phyloP scores from a whole-genome alignment of 2,329 filamentous ascomycete species.

The Botrytis byssoidea region DNA sequence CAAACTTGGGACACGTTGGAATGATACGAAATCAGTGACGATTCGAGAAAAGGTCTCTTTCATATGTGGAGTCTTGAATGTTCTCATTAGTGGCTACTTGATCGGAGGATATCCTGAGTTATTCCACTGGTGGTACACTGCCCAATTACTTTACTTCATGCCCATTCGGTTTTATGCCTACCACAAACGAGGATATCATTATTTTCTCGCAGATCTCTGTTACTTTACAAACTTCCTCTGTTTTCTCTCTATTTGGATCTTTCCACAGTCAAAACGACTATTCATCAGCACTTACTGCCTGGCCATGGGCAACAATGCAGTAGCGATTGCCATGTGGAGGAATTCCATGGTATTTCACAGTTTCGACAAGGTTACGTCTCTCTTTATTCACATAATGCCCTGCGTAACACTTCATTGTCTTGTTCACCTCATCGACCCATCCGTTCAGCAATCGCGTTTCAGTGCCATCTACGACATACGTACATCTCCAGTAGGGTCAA shows the following conservation, averaged over 20 bases:
- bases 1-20: constrained; percentile 80
- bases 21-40: constrained; percentile 83
- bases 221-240: constrained; percentile 95
- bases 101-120: constrained; percentile 81
- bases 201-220: constrained; percentile 95
- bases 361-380: constrained; percentile 91
- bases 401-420: constrained; percentile 91
- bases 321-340: constrained; percentile 98
- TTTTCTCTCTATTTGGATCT: constrained; percentile 81
- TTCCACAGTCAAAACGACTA: constrained; percentile 84
- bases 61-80: constrained; percentile 93
- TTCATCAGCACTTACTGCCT: constrained; percentile 92
- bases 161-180: constrained; percentile 92
- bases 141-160: constrained; percentile 91
- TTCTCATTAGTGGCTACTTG: constrained; percentile 93
- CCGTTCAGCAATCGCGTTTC: constrained; percentile 67
- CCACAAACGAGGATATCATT: constrained; percentile 87
- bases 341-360: constrained; percentile 98
- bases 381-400: constrained; percentile 99
- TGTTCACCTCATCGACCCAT: constrained; percentile 73
- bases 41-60: constrained; percentile 92
- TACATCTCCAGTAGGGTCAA: constrained; percentile 63
- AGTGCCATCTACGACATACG: constrained; percentile 85
- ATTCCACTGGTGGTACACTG: constrained; percentile 92
- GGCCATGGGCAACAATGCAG: constrained; percentile 92